Evolutionary conservation across 2,329 filamentous ascomycete species (phyloP), one percentile per base, ranked within the genome.

Genomic region (Sarocladiaceae sp.): DNA sequence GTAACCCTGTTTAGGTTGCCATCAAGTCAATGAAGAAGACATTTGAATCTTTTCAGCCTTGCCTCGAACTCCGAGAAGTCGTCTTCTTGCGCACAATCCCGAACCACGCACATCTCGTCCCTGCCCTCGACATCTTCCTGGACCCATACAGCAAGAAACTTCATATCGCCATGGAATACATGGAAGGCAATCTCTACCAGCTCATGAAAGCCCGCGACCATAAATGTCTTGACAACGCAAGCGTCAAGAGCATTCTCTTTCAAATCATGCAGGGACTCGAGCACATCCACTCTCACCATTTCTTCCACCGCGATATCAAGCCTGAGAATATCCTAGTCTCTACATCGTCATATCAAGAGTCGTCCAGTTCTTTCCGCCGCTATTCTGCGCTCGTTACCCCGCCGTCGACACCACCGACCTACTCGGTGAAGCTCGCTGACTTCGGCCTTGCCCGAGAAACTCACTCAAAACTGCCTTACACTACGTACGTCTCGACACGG

Each of bases 1-100:
- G 37, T 41, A 41, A 41, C 37, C 37, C 46, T 46, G 45, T 46
- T 33, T 45, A 97, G 93, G 86, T 98, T 57, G 93, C 93, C 33
- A 96, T 98, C 69, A 98, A 98, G 70, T 97, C 93, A 5, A 98
- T 98, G 93, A 98, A 98, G 76, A 98, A 98, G 78, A 90, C 85
- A 0, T 98, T 97, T 57, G 90, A 97, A 56, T 95, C 88, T 2
- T 89, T 96, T 60, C 71, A 79, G 13, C 85, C 89, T 43, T 98
- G 93, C 63, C 69, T 96, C 51, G 93, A 98, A 65, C 78, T 98
- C 44, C 84, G 93, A 50, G 93, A 98, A 65, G 93, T 98, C 52
- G 93, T 98, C 61, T 98, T 98, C 67, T 73, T 98, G 37, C 83
- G 88, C 58, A 91, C 89, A 10, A 73, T 98, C 13, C 93, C 93